These are phyloP conservation scores for Ascochyta viciae-villosae DNA, from an alignment of 2,329 filamentous ascomycete genomes.

Conservation along the genomic window DNA sequence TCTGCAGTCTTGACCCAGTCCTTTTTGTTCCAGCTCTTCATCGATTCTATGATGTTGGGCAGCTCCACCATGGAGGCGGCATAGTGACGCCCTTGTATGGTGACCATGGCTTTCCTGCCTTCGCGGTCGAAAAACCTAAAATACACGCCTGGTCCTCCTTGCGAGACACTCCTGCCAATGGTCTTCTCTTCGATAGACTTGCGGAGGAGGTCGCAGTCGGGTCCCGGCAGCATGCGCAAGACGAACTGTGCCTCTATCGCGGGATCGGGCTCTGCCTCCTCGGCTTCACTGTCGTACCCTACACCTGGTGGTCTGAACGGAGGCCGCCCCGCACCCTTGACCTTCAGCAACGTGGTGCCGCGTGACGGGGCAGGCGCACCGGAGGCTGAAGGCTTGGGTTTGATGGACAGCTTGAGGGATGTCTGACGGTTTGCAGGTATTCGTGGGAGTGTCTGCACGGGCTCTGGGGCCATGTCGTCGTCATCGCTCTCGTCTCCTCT, in stretches of 20 bases:
- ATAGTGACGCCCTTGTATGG: conserved; percentile 73
- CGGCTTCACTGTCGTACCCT: conserved; percentile 95
- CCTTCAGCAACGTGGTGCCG: conserved; percentile 39
- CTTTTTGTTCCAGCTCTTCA: conserved; percentile 93
- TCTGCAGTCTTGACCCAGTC: conserved; percentile 88
- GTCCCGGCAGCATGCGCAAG: conserved; percentile 84
- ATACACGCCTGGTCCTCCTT: conserved; percentile 77
- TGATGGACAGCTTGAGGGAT: conserved; percentile 44
- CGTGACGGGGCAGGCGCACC: conserved; percentile 20
- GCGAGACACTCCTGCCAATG: conserved; percentile 69
- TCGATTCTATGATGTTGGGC: conserved; percentile 85
- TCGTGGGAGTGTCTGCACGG: conserved; percentile 12
- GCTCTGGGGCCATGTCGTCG: conserved; percentile 29
- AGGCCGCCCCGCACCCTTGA: conserved; percentile 45
- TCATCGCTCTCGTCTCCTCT: conserved; percentile 34
- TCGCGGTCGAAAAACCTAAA: conserved; percentile 81
- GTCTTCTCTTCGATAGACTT: conserved; percentile 77
- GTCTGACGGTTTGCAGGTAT: conserved; percentile 26
- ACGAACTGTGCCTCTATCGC: conserved; percentile 89
- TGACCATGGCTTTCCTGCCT: conserved; percentile 75
- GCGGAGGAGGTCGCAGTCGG: conserved; percentile 83
- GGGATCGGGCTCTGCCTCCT: conserved; percentile 86
- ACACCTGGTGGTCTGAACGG: conserved; percentile 72
- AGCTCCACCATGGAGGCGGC: conserved; percentile 83
- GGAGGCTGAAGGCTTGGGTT: conserved; percentile 34